These are phyloP conservation scores for Blastocystis hominis DNA, from an alignment of 352 stramenopile genomes.

Conservation along the genomic window DNA sequence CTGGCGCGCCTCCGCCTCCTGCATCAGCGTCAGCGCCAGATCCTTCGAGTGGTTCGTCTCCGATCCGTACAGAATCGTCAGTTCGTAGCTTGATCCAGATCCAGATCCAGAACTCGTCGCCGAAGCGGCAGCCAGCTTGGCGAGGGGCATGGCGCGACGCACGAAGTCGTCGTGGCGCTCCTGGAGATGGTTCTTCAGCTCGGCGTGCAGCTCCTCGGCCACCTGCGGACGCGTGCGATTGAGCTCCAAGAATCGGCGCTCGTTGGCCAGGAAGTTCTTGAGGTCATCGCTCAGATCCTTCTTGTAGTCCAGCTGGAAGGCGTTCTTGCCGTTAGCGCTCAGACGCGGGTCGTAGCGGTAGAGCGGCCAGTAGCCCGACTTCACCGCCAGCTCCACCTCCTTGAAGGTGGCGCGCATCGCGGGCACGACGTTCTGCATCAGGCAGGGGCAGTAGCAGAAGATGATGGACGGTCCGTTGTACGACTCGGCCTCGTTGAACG, in stretches of 20 bases:
- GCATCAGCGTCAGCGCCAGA: constrained; percentile 68
- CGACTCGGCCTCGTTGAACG: constrained; percentile 77
- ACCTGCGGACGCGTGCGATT: constrained; percentile 71
- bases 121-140: constrained; percentile 64
- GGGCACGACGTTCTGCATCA: constrained; percentile 65
- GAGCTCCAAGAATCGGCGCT: constrained; percentile 77
- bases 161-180: constrained; percentile 71
- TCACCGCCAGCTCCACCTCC: constrained; percentile 75
- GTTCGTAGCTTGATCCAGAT: constrained; percentile 72
- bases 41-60: constrained; percentile 71
- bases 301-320: constrained; percentile 77
- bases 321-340: constrained; percentile 71
- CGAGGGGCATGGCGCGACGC: constrained; percentile 67
- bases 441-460: constrained; percentile 74
- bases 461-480: constrained; percentile 79
- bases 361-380: constrained; percentile 76
- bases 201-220: constrained; percentile 64
- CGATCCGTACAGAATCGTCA: constrained; percentile 70
- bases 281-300: constrained; percentile 78
- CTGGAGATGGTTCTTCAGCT: constrained; percentile 71
- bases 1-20: constrained; percentile 68
- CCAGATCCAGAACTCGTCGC: constrained; percentile 64
- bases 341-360: constrained; percentile 76
- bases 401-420: constrained; percentile 69
- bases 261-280: constrained; percentile 74